phyloP scores from a whole-genome alignment of 805 yeast genomes.

The Candida quercuum region DNA sequence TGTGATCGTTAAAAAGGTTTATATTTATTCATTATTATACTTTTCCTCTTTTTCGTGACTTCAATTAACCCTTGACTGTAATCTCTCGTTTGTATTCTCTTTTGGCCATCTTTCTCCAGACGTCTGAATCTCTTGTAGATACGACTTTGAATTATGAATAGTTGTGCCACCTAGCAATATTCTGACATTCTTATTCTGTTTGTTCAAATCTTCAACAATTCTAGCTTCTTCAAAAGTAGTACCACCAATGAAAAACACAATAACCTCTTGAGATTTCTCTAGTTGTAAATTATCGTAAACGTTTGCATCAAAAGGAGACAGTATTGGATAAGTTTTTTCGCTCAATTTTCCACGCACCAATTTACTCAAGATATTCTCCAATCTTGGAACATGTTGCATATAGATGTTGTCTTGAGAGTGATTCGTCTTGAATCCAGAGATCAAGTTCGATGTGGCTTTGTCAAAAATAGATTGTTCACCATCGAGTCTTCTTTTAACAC shows the following conservation, averaged over 20 bases:
- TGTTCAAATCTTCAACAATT: constrained; percentile 65
- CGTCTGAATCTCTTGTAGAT: constrained; percentile 27
- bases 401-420: constrained; percentile 60
- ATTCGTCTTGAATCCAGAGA: constrained; percentile 31
- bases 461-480: constrained; percentile 27
- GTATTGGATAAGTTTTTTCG: constrained; percentile 36
- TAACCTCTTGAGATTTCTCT: constrained; percentile 55
- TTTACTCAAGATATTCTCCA: constrained; percentile 37
- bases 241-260: constrained; percentile 79
- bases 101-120: constrained; percentile 34
- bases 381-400: constrained; percentile 86
- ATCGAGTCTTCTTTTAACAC: constrained; percentile 36
- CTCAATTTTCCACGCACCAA: constrained; percentile 30
- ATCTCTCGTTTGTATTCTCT: constrained; percentile 8
- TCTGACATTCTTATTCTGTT: constrained; percentile 47
- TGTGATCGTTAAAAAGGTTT: no score
- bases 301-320: constrained; percentile 26
- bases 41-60: no score
- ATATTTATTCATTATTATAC: no score
- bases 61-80: constrained; percentile 5
- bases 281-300: constrained; percentile 16
- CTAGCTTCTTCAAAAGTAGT: constrained; percentile 91
- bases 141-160: constrained; percentile 41
- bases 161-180: constrained; percentile 78
- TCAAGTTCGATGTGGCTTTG: constrained; percentile 22